Conservation (phyloP, 2,329 filamentous ascomycete genomes). For the Neobulgaria alba region DNA sequence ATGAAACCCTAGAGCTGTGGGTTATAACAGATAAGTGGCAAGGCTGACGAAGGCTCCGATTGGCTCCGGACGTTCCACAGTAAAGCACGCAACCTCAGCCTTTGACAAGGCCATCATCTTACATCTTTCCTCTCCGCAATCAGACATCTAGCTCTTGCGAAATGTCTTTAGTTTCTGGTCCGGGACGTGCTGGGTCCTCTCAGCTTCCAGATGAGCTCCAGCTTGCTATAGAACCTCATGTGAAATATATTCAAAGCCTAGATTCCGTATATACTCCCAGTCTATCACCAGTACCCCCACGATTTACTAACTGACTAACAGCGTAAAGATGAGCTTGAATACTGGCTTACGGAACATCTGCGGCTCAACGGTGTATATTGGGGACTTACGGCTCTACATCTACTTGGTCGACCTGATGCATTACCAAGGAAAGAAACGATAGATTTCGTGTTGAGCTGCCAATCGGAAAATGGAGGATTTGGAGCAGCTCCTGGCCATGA, state of each 20-base stretch:
- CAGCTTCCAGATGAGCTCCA: slow-evolving; percentile 28
- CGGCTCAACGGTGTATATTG: slow-evolving; percentile 95
- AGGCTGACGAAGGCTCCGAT: not conserved
- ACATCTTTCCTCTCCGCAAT: not conserved
- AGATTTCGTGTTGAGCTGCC: slow-evolving; percentile 90
- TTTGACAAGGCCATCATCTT: not conserved
- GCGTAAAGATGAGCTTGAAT: slow-evolving; percentile 90
- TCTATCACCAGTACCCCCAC: no score
- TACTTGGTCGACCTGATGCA: slow-evolving; percentile 72
- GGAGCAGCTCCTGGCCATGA: slow-evolving; percentile 91
- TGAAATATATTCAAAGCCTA: slow-evolving; percentile 86
- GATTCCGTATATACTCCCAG: slow-evolving; percentile 73
- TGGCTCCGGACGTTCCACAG: not conserved
- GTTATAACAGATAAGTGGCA: no score
- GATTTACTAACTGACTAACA: slow-evolving; percentile 29
- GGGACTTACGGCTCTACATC: slow-evolving; percentile 82
- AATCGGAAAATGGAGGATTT: slow-evolving; percentile 83
- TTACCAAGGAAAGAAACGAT: slow-evolving; percentile 75
- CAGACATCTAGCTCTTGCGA: slow-evolving; percentile 1
- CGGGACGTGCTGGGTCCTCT: slow-evolving; percentile 20
- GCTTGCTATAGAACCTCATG: slow-evolving; percentile 47
- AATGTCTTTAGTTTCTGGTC: slow-evolving; percentile 29
- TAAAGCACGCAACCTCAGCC: not conserved
- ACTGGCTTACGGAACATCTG: slow-evolving; percentile 95
- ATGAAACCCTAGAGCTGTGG: no score